Evolutionary conservation across 129 eudicot species (phyloP).

Genomic region (Chrysanthemum makinoi): DNA sequence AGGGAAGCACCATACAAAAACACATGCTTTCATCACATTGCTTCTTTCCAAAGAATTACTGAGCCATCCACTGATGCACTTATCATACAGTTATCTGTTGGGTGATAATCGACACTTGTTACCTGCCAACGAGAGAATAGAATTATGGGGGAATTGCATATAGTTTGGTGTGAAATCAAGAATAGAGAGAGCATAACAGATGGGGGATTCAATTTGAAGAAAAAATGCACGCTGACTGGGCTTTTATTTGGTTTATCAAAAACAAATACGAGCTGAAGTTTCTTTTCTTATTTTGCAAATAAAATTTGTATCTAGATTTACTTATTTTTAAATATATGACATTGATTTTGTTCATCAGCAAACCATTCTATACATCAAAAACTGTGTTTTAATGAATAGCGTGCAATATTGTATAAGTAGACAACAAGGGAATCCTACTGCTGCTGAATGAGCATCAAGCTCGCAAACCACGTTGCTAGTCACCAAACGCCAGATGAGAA

Average conservation of each 20-base stretch:
- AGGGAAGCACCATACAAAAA: background rate
- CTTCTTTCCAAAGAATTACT: conserved; percentile 76
- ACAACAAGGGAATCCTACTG: conserved; percentile 46
- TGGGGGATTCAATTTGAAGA: background rate
- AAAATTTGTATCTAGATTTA: background rate
- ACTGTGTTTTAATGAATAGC: background rate
- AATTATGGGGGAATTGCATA: background rate
- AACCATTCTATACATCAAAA: background rate
- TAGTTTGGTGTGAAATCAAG: background rate
- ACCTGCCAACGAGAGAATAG: conserved; percentile 47
- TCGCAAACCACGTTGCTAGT: conserved; percentile 73
- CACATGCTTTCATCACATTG: background rate
- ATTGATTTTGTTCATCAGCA: background rate
- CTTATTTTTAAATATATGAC: background rate
- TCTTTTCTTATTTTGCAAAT: background rate
- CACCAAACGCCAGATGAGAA: conserved; percentile 90
- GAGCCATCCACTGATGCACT: conserved; percentile 94
- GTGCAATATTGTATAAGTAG: background rate
- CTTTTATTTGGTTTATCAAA: too few species aligned
- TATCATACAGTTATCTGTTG: conserved; percentile 79
- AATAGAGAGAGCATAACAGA: background rate
- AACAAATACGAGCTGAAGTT: background rate
- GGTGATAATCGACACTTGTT: conserved; percentile 95
- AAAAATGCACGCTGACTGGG: too few species aligned
- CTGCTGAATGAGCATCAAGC: conserved; percentile 84